These are phyloP conservation scores for Penicillium desertorum DNA, from an alignment of 495 filamentous ascomycete species.

Conservation along the genomic window DNA sequence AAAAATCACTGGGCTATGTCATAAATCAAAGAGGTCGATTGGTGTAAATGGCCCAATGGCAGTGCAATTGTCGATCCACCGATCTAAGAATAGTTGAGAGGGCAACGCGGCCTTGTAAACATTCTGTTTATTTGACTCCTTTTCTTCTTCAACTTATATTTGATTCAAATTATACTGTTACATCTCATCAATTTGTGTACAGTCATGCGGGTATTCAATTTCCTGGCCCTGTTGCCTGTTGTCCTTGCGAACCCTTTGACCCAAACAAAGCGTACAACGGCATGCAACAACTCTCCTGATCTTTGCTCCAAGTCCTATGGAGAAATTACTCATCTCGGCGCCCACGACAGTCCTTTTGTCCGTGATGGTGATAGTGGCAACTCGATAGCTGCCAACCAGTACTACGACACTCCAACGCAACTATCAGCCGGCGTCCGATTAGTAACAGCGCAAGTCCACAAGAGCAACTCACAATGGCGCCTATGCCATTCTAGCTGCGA, in stretches of 20 bases:
- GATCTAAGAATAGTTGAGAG: conserved; percentile 41
- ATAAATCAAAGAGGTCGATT: not conserved
- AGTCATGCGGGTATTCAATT: conserved; percentile 34
- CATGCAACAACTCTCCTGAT: conserved; percentile 63
- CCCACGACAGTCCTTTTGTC: conserved; percentile 63
- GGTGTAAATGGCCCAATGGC: conserved; percentile 9
- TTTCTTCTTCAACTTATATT: conserved; percentile 5
- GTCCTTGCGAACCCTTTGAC: conserved; percentile 31
- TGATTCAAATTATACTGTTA: conserved; percentile 7
- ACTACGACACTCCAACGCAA: conserved; percentile 68
- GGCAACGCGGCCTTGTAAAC: conserved; percentile 37
- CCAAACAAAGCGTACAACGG: conserved; percentile 33
- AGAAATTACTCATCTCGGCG: conserved; percentile 62
- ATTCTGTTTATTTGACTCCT: conserved; percentile 5
- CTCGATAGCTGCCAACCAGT: conserved; percentile 64
- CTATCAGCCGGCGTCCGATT: conserved; percentile 70
- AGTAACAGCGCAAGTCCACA: conserved; percentile 70
- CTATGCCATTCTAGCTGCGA: conserved; percentile 67
- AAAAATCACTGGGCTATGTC: conserved; percentile 1
- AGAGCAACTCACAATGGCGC: conserved; percentile 53
- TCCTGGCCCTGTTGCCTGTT: conserved; percentile 36
- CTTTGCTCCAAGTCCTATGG: conserved; percentile 60
- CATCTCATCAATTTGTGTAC: conserved; percentile 4
- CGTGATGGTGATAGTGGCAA: conserved; percentile 51
- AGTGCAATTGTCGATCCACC: conserved; percentile 15